Conservation (phyloP, 106 monocot species). For the Acorus calamus region DNA sequence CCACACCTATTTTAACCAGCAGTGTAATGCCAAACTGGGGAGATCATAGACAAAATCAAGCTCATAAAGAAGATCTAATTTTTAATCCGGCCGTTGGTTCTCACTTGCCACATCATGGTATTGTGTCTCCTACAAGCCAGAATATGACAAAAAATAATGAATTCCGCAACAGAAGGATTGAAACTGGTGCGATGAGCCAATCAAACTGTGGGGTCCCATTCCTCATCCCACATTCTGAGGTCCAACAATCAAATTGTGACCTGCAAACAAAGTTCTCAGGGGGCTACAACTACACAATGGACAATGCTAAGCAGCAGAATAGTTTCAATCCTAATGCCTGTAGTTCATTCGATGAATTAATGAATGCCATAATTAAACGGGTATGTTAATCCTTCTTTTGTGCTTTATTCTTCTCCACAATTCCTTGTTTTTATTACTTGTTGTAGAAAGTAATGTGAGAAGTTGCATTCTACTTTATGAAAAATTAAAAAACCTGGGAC, state of each 20-base stretch:
- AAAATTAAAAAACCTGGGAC: too few relatives aligned
- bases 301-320: conserved; percentile 25
- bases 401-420: neutral
- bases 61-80: conserved; percentile 10
- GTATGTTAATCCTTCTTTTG: conserved; percentile 21
- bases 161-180: conserved; percentile 18
- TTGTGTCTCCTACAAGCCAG: conserved; percentile 2
- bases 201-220: conserved; percentile 13
- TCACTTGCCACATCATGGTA: conserved; percentile 7
- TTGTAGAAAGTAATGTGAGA: too few relatives aligned
- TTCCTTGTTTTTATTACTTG: too few relatives aligned
- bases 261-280: conserved; percentile 17
- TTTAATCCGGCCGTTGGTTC: conserved; percentile 24
- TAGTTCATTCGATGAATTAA: conserved; percentile 41
- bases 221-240: conserved; percentile 5
- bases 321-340: conserved; percentile 34
- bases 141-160: conserved; percentile 19
- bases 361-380: conserved; percentile 55
- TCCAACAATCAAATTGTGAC: conserved; percentile 11
- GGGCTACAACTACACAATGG: conserved; percentile 12
- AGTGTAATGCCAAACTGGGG: neutral
- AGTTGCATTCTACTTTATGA: too few relatives aligned
- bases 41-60: conserved; percentile 11
- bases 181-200: conserved; percentile 11
- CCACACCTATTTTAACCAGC: conserved; percentile 7